Base-by-base conservation (phyloP, 345 rosid species). In the Excoecaria cochinchinensis region DNA sequence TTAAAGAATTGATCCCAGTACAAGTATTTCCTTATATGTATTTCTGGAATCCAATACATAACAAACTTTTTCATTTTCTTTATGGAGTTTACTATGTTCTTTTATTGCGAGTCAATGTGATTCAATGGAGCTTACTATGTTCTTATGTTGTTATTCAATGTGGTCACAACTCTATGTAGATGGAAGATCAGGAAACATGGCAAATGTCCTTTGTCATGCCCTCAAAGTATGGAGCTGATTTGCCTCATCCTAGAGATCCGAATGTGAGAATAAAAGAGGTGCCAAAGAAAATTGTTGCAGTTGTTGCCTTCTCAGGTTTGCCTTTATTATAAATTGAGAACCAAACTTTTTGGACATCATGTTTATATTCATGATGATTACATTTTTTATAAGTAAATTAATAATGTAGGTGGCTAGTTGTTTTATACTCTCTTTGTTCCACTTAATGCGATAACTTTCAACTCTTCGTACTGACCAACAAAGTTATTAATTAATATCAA, bases 201-300 rank as follows among this genome's bases (percentile, higher is more conserved):
- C 80, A 77, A 81, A 92, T 92, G 99, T 92, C 97, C 47, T 95
- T 95, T 83, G 92, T 95, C 82, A 74, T 95, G 92, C 97, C 99
- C 13, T 84, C 94, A 6, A 91, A 90, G 85, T 91, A 91, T 74
- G 95, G 99, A 78, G 85, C 91, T 3, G 36, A 86, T 80, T 77
- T 95, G 79, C 97, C 97, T 39, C 75, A 84, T 72, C 97, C 97
- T 13, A 87, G 88, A 76, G 97, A 95, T 86, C 65, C 86, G 75
- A 81, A 89, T n/a, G 93, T 95, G 75, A 86, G 81, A 76, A 86
- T 95, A 65, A 87, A 67, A 76, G 89, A 89, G 80, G 89, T 91
- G 77, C 97, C 94, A 25, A 81, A 82, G 79, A 90, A 86, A 85
- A 74, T 83, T 59, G 90, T 91, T 79, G 97, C 97, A 24, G 95